Evolutionary conservation across 371 early-diverging fungal genomes (phyloP).

Genomic region (Capillidium rhysosporum): DNA sequence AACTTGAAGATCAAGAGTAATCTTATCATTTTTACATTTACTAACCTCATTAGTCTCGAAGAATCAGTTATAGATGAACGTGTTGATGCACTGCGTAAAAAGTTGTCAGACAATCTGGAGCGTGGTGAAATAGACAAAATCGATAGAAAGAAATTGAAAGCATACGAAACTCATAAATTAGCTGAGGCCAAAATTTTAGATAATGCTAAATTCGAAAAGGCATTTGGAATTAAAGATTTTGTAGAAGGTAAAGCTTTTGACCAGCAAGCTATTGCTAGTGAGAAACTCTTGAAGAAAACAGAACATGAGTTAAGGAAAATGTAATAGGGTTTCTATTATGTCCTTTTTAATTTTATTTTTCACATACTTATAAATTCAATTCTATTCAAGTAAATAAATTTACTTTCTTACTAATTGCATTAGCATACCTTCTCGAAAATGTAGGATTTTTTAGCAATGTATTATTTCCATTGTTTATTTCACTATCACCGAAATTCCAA

Average conservation of each 20-base stretch:
- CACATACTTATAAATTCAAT: too few species aligned
- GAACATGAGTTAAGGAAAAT: neutral
- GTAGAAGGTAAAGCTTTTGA: slow-evolving; percentile 73
- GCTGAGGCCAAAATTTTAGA: slow-evolving; percentile 46
- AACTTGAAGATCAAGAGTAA: slow-evolving; percentile 66
- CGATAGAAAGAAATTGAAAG: slow-evolving; percentile 10
- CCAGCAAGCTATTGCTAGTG: slow-evolving; percentile 40
- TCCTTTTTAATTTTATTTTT: too few species aligned
- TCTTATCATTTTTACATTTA: neutral
- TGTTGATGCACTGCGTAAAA: slow-evolving; percentile 25
- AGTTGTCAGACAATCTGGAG: slow-evolving; percentile 18
- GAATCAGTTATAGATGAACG: slow-evolving; percentile 39
- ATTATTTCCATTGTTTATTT: too few species aligned
- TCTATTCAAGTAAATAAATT: too few species aligned
- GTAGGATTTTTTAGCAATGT: too few species aligned
- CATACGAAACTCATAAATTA: slow-evolving; percentile 44
- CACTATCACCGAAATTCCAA: too few species aligned
- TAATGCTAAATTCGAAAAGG: slow-evolving; percentile 38
- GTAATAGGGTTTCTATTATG: neutral
- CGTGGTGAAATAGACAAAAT: slow-evolving; percentile 21
- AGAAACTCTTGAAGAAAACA: slow-evolving; percentile 10
- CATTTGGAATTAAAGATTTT: slow-evolving; percentile 36
- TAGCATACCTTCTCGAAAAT: too few species aligned
- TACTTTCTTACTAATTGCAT: too few species aligned
- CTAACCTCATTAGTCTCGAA: slow-evolving; percentile 12